Evolutionary conservation across 371 early-diverging fungal species (phyloP), one percentile per base, ranked within the genome.

Genomic region (Mycotypha africana): DNA sequence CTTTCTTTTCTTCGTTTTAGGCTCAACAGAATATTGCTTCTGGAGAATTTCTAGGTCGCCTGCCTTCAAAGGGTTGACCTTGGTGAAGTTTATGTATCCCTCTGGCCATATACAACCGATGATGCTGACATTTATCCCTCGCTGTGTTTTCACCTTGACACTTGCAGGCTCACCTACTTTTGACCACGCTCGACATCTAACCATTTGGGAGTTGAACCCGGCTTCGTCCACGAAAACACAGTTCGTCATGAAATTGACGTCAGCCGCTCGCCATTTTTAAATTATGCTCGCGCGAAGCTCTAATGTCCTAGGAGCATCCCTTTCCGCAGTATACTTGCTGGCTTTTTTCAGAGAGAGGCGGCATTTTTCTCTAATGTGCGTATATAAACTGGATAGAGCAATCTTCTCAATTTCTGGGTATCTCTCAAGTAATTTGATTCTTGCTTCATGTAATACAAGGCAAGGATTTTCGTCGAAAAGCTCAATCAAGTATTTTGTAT

Each of bases 121-220:
- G 25, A 45, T 51, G 41, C 45, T 40, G 6, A 51, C 28, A 26
- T 45, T 45, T 19, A 45, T 40, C 9, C 41, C 45, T 34, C 45
- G 45, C 41, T 45, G 24, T 2, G 34, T 51, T 14, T 45, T 40
- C 22, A 40, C 45, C 31, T 51, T 45, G 23, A 51, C 41, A 45
- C 39, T 34, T 32, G 41, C 52, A 40, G 45, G 35, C 25, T 51
- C 41, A 15, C 36, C 51, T 24, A 22, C 22, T 20, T 44, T 51
- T 12, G 45, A 51, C 48, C 41, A 48, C n/a, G 75, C 56, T 17
- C 51, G 21, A 20, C 49, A 21, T 49, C 50, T 49, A 30, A 43
- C 38, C 17, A 49, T 12, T 43, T 43, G 50, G 12, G 42, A 36
- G 21, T 49, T 34, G 21, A 49, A 49, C 16, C 50, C 50, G 11